phyloP scores from a whole-genome alignment of 2,329 filamentous ascomycete genomes.

The Furcasterigmium sp. region DNA sequence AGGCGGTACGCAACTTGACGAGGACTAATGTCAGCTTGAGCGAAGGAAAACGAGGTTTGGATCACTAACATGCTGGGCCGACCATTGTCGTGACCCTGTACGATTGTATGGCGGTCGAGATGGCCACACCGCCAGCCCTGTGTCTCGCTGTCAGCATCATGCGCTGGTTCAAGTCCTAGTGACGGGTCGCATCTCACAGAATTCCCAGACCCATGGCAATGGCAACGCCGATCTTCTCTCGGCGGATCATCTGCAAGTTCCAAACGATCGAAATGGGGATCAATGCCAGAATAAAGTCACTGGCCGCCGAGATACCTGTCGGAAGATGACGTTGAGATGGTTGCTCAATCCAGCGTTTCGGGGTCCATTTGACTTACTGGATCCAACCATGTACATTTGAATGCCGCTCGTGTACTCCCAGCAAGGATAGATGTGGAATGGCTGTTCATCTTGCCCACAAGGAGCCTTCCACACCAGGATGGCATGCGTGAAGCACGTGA shows the following conservation, averaged over 20 bases:
- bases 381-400: conserved; percentile 2
- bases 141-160: not conserved
- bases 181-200: too few species aligned
- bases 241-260: conserved; percentile 18
- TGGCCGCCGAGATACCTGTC: conserved; percentile 2
- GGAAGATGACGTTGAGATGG: not conserved
- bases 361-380: not conserved
- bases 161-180: too few species aligned
- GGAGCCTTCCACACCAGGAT: not conserved
- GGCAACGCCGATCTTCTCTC: conserved; percentile 18
- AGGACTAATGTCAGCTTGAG: not conserved
- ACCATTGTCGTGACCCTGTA: not conserved
- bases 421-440: not conserved
- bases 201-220: conserved; percentile 19
- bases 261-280: conserved; percentile 12
- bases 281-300: conserved; percentile 5
- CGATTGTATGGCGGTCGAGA: not conserved
- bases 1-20: conserved; percentile 4
- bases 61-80: not conserved
- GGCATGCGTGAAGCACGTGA: not conserved
- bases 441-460: not conserved
- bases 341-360: too few species aligned
- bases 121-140: not conserved
- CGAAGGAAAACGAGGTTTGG: not conserved
- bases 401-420: not conserved